A percentile compares a stretch with the other conserved stretches of the same genome.
phyloP scores from a whole-genome alignment of 441 rosid genomes.

The Lepidium campestre region DNA sequence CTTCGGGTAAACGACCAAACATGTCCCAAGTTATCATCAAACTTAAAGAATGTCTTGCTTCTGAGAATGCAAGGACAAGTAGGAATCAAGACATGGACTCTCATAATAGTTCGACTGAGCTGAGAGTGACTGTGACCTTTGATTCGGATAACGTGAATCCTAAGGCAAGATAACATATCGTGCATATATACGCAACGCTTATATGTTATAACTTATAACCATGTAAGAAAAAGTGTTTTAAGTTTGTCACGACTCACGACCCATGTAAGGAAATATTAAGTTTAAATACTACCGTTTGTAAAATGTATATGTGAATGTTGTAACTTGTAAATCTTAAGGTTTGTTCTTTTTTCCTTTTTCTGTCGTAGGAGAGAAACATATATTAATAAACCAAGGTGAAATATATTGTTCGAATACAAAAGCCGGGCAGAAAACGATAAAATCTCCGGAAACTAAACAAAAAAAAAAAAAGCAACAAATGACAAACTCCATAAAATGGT shows the following conservation, averaged over 20 bases:
- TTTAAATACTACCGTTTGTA: neutral
- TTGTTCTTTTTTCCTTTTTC: too few species aligned
- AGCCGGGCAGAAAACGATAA: too few species aligned
- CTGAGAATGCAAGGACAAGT: neutral
- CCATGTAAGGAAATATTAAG: neutral
- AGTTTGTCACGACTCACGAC: neutral
- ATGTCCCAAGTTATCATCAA: constrained; percentile 31
- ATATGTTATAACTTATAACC: neutral
- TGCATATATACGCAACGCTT: neutral
- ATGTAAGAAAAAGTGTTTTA: neutral
- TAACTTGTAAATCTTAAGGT: neutral
- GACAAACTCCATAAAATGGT: too few species aligned
- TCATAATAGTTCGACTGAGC: neutral
- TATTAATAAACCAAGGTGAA: too few species aligned
- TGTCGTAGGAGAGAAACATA: too few species aligned
- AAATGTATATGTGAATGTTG: neutral
- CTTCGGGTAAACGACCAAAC: constrained; percentile 32
- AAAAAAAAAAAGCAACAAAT: too few species aligned
- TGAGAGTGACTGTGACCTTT: constrained; percentile 13
- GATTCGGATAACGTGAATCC: neutral
- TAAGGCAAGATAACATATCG: constrained; percentile 2
- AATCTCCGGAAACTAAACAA: too few species aligned
- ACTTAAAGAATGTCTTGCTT: constrained; percentile 34
- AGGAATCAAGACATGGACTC: neutral
- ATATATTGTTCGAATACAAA: too few species aligned